Evolutionary conservation across 148 eudicot species (phyloP), one percentile per base, ranked within the genome.

Genomic region (Silene conica): DNA sequence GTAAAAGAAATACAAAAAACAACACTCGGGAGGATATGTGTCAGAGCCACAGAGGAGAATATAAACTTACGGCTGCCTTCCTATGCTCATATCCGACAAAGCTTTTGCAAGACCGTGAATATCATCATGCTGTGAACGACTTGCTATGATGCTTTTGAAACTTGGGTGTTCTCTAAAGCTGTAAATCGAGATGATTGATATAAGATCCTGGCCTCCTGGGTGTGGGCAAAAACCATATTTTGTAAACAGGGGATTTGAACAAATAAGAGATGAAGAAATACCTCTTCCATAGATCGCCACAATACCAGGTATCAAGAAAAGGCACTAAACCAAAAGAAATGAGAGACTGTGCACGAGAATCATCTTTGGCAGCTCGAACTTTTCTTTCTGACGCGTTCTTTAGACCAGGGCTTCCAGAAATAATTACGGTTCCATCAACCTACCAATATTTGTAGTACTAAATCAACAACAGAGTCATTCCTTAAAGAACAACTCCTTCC

Each of bases 341-440:
- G 7, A 95, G 87, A 11, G 86, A 77, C 64, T 75, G 57, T n/a
- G 97, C 89, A 77, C 85, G 82, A 69, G 86, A 85, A 80, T 95
- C 94, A 81, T 92, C 97, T 82, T 81, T 87, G 19, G 90, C 96
- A 56, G 80, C 87, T 26, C 97, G 89, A 18, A 83, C 66, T 67
- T 79, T 82, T 79, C 97, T 92, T 28, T 81, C 89, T 8, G 38
- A 70, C 18, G 48, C 73, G 67, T 90, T 83, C 50, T 69, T 69
- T 70, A 95, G 75, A 63, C 99, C 99, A 69, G 99, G 97, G 83
- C 97, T 95, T 82, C 99, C 99, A 82, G 99, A 92, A 43, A 95
- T 80, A 66, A 95, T 82, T 34, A 95, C 74, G 66, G 92, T 94
- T 80, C 90, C 85, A 78, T 80, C 77, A 76, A 92, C 83, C 99